Conservation (phyloP, 805 yeast species). For the Torulaspora indica region DNA sequence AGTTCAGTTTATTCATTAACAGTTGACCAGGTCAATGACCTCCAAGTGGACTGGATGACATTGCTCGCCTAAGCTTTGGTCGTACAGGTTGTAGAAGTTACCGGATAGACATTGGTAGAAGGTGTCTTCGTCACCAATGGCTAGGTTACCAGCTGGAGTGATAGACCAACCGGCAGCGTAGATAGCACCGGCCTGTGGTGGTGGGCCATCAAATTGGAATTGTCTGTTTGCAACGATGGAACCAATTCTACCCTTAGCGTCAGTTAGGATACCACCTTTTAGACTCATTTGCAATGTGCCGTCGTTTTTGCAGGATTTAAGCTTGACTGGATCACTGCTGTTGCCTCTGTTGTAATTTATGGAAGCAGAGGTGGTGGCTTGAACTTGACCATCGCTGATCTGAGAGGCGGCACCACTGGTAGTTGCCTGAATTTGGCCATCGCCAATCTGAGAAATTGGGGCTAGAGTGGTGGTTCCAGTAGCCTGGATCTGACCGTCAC, state of each 20-base stretch:
- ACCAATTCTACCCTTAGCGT: constrained; percentile 63
- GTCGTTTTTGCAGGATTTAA: constrained; percentile 43
- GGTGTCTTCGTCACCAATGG: constrained; percentile 54
- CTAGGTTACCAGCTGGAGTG: constrained; percentile 54
- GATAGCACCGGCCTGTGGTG: constrained; percentile 76
- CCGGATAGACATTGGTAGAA: constrained; percentile 78
- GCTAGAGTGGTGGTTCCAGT: constrained; percentile 28
- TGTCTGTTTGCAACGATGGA: constrained; percentile 79
- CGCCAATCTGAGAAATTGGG: constrained; percentile 38
- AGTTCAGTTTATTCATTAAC: constrained; percentile 45
- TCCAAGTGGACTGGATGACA: constrained; percentile 60
- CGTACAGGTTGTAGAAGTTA: constrained; percentile 73
- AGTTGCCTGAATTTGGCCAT: constrained; percentile 40
- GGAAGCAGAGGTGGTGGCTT: constrained; percentile 31
- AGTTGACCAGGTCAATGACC: constrained; percentile 53
- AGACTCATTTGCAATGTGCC: constrained; percentile 55
- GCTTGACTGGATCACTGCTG: constrained; percentile 36
- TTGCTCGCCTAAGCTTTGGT: constrained; percentile 54
- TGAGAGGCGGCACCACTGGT: constrained; percentile 30
- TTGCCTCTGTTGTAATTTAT: constrained; percentile 30
- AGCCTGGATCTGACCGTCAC: constrained; percentile 42
- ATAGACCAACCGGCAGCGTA: constrained; percentile 65
- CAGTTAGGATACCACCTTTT: constrained; percentile 48
- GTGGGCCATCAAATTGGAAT: constrained; percentile 83
- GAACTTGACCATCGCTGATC: constrained; percentile 45